Evolutionary conservation across 345 rosid species (phyloP).

Genomic region (Populus tremula): DNA sequence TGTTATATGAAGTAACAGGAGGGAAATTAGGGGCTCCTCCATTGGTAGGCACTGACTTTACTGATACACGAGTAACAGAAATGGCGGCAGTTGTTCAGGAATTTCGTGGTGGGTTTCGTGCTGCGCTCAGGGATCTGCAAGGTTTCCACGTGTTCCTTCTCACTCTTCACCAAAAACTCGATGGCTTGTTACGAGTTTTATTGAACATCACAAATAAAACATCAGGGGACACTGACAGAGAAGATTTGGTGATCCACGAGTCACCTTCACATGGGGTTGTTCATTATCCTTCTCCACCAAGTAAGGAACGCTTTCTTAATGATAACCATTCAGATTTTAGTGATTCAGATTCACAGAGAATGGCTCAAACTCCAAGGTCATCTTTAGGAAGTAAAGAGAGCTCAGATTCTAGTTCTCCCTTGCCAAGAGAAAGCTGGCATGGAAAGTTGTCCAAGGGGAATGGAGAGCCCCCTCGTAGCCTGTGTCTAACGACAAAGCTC

Average conservation of each 20-base stretch:
- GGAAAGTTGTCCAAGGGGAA: conserved; percentile 57
- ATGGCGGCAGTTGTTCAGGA: conserved; percentile 49
- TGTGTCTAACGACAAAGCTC: conserved; percentile 81
- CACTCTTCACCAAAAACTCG: conserved; percentile 88
- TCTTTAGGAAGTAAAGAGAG: conserved; percentile 64
- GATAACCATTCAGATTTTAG: conserved; percentile 56
- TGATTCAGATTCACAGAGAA: conserved; percentile 65
- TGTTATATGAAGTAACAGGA: conserved; percentile 77
- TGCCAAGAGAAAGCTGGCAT: conserved; percentile 72
- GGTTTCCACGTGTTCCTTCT: conserved; percentile 89
- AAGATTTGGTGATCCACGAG: conserved; percentile 59
- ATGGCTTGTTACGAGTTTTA: conserved; percentile 66
- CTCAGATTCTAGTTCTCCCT: conserved; percentile 60
- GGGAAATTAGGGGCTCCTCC: conserved; percentile 67
- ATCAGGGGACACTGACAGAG: conserved; percentile 67
- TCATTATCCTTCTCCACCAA: conserved; percentile 51
- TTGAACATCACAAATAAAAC: conserved; percentile 62
- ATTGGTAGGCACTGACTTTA: conserved; percentile 36
- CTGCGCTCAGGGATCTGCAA: conserved; percentile 88
- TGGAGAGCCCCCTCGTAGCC: conserved; percentile 68
- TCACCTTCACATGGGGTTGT: conserved; percentile 52
- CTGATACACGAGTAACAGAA: conserved; percentile 31
- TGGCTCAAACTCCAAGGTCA: conserved; percentile 39
- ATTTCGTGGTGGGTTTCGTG: conserved; percentile 82
- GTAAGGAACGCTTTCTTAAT: conserved; percentile 46